phyloP scores from a whole-genome alignment of 257 asterid genomes.

The Cinchona pubescens region DNA sequence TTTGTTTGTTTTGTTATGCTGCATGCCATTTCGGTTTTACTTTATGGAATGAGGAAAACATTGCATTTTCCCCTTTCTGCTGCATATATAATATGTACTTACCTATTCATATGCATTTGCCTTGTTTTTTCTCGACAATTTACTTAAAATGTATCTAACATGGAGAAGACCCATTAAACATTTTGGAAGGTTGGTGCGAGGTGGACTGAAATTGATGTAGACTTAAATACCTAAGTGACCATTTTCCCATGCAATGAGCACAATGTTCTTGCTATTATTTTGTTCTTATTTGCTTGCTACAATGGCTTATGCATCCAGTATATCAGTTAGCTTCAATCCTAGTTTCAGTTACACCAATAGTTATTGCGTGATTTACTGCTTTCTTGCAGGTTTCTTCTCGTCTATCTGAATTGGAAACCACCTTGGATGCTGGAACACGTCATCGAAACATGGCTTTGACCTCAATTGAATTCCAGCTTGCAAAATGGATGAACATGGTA shows the following conservation, averaged over 20 bases:
- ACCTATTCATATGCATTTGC: neutral
- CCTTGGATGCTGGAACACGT: constrained; percentile 84
- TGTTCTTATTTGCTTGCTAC: neutral
- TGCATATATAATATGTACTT: neutral
- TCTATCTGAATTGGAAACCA: constrained; percentile 81
- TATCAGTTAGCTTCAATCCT: neutral
- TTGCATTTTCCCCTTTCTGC: neutral
- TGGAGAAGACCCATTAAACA: neutral
- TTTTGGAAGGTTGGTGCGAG: neutral
- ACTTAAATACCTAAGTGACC: neutral
- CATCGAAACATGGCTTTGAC: constrained; percentile 80
- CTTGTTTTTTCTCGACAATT: neutral
- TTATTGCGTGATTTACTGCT: constrained; percentile 16
- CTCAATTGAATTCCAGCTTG: constrained; percentile 72
- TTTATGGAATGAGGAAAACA: neutral
- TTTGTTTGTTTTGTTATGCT: no score
- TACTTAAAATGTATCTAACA: neutral
- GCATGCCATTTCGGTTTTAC: neutral
- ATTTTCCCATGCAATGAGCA: neutral
- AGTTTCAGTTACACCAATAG: neutral
- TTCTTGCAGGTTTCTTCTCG: constrained; percentile 72
- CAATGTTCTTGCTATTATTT: neutral
- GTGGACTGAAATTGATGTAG: neutral
- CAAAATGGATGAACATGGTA: constrained; percentile 84
- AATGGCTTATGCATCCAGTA: neutral